Conservation (phyloP, 164 flowering plant genomes). For the Magnolia sinica region DNA sequence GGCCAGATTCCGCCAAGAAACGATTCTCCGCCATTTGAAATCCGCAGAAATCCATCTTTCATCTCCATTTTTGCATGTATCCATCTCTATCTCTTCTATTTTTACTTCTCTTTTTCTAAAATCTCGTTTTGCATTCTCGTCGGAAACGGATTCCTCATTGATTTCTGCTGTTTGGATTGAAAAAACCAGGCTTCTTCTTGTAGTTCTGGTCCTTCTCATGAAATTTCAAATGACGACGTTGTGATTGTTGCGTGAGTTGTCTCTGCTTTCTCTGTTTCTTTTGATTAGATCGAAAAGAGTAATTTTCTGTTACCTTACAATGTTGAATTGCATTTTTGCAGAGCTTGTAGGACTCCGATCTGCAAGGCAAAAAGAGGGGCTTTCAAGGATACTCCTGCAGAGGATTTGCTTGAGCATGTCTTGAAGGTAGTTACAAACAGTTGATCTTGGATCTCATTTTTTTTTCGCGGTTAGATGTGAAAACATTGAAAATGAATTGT, state of each 20-base stretch:
- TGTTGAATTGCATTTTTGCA: slow-evolving; percentile 16
- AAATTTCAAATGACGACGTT: slow-evolving; percentile 31
- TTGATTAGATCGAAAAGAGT: too few relatives aligned
- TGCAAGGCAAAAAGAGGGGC: slow-evolving; percentile 71
- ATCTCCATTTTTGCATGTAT: not conserved
- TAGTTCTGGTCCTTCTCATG: too few relatives aligned
- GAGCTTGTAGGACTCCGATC: slow-evolving; percentile 66
- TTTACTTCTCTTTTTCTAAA: not conserved
- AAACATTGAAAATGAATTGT: too few relatives aligned
- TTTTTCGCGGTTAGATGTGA: too few relatives aligned
- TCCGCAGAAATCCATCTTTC: not conserved
- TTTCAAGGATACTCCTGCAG: slow-evolving; percentile 66
- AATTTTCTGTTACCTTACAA: not conserved
- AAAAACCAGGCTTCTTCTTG: not conserved
- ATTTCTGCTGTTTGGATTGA: too few relatives aligned
- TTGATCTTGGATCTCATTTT: not conserved
- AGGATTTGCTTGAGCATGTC: slow-evolving; percentile 64
- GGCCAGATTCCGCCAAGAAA: not conserved
- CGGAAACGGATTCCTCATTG: not conserved
- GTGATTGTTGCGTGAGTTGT: slow-evolving; percentile 28
- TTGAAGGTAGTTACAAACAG: slow-evolving; percentile 38
- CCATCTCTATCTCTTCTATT: not conserved
- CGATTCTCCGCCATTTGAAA: slow-evolving; percentile 2
- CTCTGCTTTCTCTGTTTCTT: too few relatives aligned
- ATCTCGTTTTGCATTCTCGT: not conserved